These are phyloP conservation scores for Auricularia sp. DNA, from an alignment of 768 basidiomycete species.

Conservation along the genomic window DNA sequence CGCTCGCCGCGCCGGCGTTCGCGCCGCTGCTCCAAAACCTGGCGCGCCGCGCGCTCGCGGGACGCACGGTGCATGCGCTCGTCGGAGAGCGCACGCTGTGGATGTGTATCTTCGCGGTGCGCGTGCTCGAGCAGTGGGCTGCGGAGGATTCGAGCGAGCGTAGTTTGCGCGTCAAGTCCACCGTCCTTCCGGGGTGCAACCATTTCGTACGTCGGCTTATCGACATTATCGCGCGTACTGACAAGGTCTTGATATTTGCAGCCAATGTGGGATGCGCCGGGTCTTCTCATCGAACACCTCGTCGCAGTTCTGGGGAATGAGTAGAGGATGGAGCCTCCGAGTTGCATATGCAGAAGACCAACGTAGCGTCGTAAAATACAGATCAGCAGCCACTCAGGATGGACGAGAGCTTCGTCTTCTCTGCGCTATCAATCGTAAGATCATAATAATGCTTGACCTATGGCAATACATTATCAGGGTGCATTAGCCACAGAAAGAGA, in stretches of 20 bases:
- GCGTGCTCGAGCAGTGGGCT: neutral
- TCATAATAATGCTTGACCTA: conserved; percentile 35
- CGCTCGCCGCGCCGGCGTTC: neutral
- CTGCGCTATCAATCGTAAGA: conserved; percentile 38
- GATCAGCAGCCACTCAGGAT: conserved; percentile 29
- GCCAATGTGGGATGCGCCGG: too few species aligned
- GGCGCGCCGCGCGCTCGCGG: neutral
- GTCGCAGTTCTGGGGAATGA: too few species aligned
- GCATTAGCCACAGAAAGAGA: neutral
- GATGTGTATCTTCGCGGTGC: neutral
- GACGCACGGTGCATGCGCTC: neutral
- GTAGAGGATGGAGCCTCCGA: too few species aligned
- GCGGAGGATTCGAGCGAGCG: too few species aligned
- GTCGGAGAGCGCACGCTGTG: neutral
- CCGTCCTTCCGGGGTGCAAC: too few species aligned
- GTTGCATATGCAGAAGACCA: too few species aligned
- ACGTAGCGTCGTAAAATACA: too few species aligned
- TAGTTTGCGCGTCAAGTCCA: too few species aligned
- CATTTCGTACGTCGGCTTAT: too few species aligned
- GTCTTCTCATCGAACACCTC: too few species aligned
- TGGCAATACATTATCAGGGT: neutral
- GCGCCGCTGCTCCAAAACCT: neutral
- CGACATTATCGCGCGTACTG: too few species aligned
- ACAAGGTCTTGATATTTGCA: too few species aligned
- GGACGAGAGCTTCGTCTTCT: conserved; percentile 38